phyloP scores from a whole-genome alignment of 129 eudicot species.

The Arctium lappa region DNA sequence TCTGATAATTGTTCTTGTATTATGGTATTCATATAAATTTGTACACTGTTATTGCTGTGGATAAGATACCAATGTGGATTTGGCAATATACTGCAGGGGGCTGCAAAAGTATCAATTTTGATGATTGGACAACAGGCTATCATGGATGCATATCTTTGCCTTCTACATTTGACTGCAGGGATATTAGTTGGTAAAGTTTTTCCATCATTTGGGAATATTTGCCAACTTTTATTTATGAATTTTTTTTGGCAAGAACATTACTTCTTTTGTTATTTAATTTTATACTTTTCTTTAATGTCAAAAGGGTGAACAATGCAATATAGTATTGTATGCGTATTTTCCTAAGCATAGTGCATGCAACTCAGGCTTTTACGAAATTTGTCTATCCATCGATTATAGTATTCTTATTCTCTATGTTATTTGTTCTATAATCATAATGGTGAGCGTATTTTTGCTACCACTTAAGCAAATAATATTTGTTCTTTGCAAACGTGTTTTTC shows the following conservation, averaged over 20 bases:
- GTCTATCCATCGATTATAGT: not conserved
- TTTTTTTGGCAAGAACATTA: not conserved
- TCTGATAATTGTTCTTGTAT: not conserved
- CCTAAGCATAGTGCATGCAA: not conserved
- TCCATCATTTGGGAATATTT: not conserved
- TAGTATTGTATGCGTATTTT: not conserved
- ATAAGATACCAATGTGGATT: conserved; percentile 2
- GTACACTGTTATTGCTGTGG: conserved; percentile 3
- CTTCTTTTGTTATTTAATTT: not conserved
- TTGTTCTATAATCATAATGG: not conserved
- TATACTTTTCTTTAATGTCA: not conserved
- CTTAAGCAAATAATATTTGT: not conserved
- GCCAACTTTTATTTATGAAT: not conserved
- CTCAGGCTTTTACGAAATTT: not conserved
- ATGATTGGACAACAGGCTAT: conserved; percentile 98
- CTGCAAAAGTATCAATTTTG: conserved; percentile 93
- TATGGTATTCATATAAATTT: not conserved
- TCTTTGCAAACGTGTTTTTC: not conserved
- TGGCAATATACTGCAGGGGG: conserved; percentile 53
- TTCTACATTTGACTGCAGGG: conserved; percentile 95
- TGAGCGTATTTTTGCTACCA: not conserved
- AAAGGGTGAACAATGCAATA: not conserved
- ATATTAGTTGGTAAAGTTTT: conserved; percentile 77
- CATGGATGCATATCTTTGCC: conserved; percentile 99
- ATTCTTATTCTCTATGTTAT: not conserved